Evolutionary conservation across 225 moss, liverwort and hornwort genomes (phyloP).

Genomic region (Pseudisothecium myosuroides): DNA sequence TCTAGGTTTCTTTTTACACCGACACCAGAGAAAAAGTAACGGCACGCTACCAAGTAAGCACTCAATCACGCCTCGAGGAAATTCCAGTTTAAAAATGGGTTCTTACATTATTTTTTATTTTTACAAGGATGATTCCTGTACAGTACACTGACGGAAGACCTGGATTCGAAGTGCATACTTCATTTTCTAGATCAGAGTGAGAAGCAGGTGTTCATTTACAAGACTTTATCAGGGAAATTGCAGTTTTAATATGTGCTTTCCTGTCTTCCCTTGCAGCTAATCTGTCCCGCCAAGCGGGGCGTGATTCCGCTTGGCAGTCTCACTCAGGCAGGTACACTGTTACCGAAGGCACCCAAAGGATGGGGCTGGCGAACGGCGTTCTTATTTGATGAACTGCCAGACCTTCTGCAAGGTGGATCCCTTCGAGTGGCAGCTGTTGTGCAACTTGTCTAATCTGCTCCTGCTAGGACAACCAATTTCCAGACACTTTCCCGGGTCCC

Average conservation of each 20-base stretch:
- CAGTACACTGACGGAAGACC: neutral
- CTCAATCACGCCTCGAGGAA: neutral
- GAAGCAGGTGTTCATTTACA: neutral
- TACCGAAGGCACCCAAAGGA: conserved; percentile 44
- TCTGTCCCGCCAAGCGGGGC: conserved; percentile 41
- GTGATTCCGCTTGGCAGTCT: conserved; percentile 35
- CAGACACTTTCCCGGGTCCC: neutral
- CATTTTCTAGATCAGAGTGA: neutral
- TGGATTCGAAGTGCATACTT: neutral
- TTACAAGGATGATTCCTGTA: neutral
- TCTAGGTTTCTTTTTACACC: conserved; percentile 38
- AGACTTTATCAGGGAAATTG: neutral
- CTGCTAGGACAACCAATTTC: neutral
- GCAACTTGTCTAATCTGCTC: conserved; percentile 14
- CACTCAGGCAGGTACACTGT: conserved; percentile 32
- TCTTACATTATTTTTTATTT: neutral
- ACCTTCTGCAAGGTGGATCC: conserved; percentile 34
- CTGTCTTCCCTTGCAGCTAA: conserved; percentile 9
- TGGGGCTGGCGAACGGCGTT: conserved; percentile 51
- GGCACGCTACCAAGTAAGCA: conserved; percentile 37
- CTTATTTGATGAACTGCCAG: conserved; percentile 35
- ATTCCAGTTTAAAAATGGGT: neutral
- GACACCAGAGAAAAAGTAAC: conserved; percentile 46
- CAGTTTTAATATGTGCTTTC: neutral
- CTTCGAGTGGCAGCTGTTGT: conserved; percentile 45